Base-by-base conservation (phyloP, 768 basidiomycete species). In the Phlegmacium glaucopus region DNA sequence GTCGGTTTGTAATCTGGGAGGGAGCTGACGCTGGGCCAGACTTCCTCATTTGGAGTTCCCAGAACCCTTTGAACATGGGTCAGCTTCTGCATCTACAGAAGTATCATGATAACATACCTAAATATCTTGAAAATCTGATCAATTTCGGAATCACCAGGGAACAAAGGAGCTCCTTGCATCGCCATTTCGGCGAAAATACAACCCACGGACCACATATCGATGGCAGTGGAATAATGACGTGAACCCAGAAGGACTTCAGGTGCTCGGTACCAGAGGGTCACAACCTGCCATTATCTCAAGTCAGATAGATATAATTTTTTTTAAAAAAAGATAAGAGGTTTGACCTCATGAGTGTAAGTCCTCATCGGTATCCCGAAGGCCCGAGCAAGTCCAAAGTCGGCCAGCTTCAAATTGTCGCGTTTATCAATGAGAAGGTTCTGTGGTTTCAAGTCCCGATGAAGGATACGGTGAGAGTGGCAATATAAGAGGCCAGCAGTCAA, bases 151-250 rank as follows among this genome's bases (percentile, higher is more conserved):
- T 99, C 96, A 4, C 96, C 96, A 17, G 96, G 95, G 79, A 99
- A 99, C 10, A 97, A 75, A 2, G 95, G 81, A 62, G 84, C 67
- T 55, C 89, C 89, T 50, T 82, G 78, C 87, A 94, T 90, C 45
- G 92, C 87, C 95, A 98, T 97, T 72, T 99, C 96, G 7, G 95
- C 95, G 61, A 96, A 92, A 64, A 99, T 98, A 62, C 94, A 97
- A 0, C 89, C 96, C 16, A 99, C 95, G n/a, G 92, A 94, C 96
- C 96, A 99, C 92, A 98, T 96, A 70, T 99, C 96, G 60, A 99
- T 90, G 3, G 93, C 91, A 2, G 96, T 99, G 12, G 92, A 87
- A 70, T 99, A 99, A 65, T 98, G 94, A 36, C 94, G 84, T 4
- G 91, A 88, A 26, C 95, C 95, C 1, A 99, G 84, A 15, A 99